Percentiles rank a stretch among this genome's conserved stretches.
Evolutionary conservation across 1,284 basidiomycete species (phyloP).

Genomic region (Sporisorium reilianum): DNA sequence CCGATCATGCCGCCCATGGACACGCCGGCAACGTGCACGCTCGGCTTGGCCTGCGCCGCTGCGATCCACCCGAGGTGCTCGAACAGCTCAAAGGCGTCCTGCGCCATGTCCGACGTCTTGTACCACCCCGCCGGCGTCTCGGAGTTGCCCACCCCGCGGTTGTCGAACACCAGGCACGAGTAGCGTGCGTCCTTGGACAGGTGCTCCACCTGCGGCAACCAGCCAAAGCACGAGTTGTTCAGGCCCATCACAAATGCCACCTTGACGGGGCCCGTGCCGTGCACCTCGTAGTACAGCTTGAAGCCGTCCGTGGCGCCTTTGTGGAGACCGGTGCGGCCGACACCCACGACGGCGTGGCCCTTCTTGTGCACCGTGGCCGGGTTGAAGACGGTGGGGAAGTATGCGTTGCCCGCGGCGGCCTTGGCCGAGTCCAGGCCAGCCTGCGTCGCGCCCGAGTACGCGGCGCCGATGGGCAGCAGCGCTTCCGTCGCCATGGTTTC

Average conservation of each 20-base stretch:
- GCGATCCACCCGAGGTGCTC: constrained; percentile 78
- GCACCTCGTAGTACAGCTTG: constrained; percentile 68
- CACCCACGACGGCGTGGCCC: constrained; percentile 40
- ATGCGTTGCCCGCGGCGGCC: constrained; percentile 34
- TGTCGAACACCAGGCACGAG: constrained; percentile 83
- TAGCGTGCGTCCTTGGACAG: constrained; percentile 69
- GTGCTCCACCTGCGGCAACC: constrained; percentile 69
- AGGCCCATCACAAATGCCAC: constrained; percentile 69
- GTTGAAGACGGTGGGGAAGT: constrained; percentile 63
- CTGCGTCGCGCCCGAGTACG: constrained; percentile 59
- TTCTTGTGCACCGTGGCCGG: constrained; percentile 52
- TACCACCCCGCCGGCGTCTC: constrained; percentile 73
- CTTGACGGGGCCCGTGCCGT: constrained; percentile 60
- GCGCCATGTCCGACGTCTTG: constrained; percentile 80
- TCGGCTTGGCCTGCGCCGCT: constrained; percentile 67
- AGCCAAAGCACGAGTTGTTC: constrained; percentile 69
- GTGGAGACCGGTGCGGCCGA: constrained; percentile 21
- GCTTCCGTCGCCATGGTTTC: constrained; percentile 42
- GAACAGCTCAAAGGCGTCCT: constrained; percentile 79
- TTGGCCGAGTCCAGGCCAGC: constrained; percentile 41
- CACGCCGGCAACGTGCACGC: constrained; percentile 81
- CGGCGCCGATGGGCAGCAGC: constrained; percentile 58
- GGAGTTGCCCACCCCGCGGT: constrained; percentile 85
- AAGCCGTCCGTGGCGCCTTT: constrained; percentile 40
- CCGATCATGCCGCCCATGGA: constrained; percentile 89